Base-by-base conservation (phyloP, 352 stramenopile genomes). In the Phytophthora uliginosa region DNA sequence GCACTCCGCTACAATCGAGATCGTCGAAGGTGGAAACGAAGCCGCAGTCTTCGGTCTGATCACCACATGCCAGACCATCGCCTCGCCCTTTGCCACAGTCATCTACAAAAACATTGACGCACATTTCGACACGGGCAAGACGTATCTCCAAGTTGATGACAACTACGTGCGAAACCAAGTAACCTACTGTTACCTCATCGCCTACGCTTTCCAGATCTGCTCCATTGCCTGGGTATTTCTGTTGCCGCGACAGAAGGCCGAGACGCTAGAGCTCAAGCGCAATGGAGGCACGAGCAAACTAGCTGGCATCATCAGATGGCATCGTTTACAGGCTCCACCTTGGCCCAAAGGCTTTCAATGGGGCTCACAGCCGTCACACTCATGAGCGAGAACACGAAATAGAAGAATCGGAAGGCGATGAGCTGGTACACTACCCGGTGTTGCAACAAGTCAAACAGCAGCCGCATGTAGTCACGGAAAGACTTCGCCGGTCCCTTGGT, bases 21-120 rank as follows among this genome's bases (percentile, higher is more conserved):
- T 88, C 55, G 68, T 82, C 60, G 78, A 83, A 42, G 73, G 69
- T 48, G 79, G 79, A 10, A 82, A 86, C 47, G 78, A 88, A 69
- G 81, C 76, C n/a, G 75, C 76, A 0, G 71, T 85, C n/a, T 88
- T 80, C 20, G 81, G 81, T 3, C 64, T 88, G 18, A 74, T 86
- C 31, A 82, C 76, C 58, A 83, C 79, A 15, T 71, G 78, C n/a
- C 63, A 76, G 26, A 86, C 79, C 20, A 69, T 86, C 17, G 71
- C 78, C 9, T 80, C 69, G 7, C 81, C 76, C 7, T 81, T 88
- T 28, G 59, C 78, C 26, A 84, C 76, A 0, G 74, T 85, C 38
- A 80, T 86, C 48, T 79, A 78, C 70, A 85, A 88, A 59, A 83
- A 84, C 54, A 78, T 88, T 33, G 77, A 85, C 60, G 69, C 79